These are phyloP conservation scores for Colletotrichum cuscutae DNA, from an alignment of 2,329 filamentous ascomycete species.

Conservation along the genomic window DNA sequence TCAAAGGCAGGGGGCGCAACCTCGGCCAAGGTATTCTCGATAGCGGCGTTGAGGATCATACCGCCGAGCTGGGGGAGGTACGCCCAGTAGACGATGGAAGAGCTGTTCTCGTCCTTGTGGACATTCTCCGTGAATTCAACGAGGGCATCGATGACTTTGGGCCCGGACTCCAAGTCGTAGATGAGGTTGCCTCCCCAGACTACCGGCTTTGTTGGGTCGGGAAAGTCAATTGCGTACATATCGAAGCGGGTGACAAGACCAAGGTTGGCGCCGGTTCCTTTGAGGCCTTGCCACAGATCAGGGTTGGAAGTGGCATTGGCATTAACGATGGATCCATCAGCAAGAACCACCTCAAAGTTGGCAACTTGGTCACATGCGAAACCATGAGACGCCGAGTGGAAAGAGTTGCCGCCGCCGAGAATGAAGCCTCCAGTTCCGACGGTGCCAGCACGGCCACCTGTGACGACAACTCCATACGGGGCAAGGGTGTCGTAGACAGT, in stretches of 20 bases:
- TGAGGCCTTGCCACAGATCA: conserved; percentile 58
- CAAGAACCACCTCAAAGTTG: conserved; percentile 57
- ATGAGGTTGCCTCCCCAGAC: conserved; percentile 46
- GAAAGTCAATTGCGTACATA: conserved; percentile 44
- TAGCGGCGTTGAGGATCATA: conserved; percentile 44
- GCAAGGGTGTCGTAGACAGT: conserved; percentile 49
- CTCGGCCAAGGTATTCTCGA: conserved; percentile 44
- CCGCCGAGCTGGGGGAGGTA: conserved; percentile 44
- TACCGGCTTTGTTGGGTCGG: conserved; percentile 38
- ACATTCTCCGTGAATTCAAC: conserved; percentile 45
- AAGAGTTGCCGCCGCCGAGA: conserved; percentile 50
- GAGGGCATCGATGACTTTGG: conserved; percentile 43
- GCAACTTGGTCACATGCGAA: conserved; percentile 57
- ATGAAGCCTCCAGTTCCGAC: conserved; percentile 49
- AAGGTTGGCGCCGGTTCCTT: conserved; percentile 59
- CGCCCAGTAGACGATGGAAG: conserved; percentile 45
- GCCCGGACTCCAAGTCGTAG: conserved; percentile 38
- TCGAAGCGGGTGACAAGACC: conserved; percentile 50
- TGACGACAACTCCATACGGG: conserved; percentile 44
- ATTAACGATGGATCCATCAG: conserved; percentile 52
- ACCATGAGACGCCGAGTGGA: conserved; percentile 50
- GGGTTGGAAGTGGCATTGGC: conserved; percentile 50
- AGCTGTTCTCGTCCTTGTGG: conserved; percentile 45
- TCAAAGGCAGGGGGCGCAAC: conserved; percentile 45
- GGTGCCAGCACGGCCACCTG: conserved; percentile 48